These are phyloP conservation scores for Fusarium abutilonis DNA, from an alignment of 2,329 filamentous ascomycete genomes.

Conservation along the genomic window DNA sequence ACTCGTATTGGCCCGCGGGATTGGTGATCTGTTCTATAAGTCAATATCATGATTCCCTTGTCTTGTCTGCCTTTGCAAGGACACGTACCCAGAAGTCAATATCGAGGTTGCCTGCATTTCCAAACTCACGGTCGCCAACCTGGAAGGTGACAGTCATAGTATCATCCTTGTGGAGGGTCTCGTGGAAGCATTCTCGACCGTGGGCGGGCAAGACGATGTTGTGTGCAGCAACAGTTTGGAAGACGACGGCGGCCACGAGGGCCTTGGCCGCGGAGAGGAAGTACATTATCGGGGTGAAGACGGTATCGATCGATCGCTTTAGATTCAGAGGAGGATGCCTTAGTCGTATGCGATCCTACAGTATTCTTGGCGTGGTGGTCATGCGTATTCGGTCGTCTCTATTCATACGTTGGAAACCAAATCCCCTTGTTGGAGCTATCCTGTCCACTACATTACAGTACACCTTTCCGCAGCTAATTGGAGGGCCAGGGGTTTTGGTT, in stretches of 20 bases:
- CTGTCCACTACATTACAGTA: slow-evolving; percentile 42
- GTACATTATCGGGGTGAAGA: slow-evolving; percentile 41
- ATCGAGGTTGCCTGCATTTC: slow-evolving; percentile 91
- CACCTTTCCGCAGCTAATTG: slow-evolving; percentile 45
- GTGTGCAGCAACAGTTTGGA: slow-evolving; percentile 77
- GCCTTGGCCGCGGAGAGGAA: slow-evolving; percentile 54
- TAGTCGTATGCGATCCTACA: slow-evolving; percentile 26
- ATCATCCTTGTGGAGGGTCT: slow-evolving; percentile 90
- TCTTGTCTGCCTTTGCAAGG: background rate
- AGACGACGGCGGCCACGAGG: slow-evolving; percentile 54
- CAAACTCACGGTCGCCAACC: slow-evolving; percentile 96
- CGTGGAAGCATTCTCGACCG: slow-evolving; percentile 97
- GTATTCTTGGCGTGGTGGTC: slow-evolving; percentile 4
- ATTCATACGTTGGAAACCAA: slow-evolving; percentile 2
- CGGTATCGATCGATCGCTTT: slow-evolving; percentile 14
- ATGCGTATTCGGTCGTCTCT: slow-evolving; percentile 17
- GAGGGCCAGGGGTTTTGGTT: slow-evolving; percentile 15
- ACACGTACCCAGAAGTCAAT: slow-evolving; percentile 94
- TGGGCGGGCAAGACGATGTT: slow-evolving; percentile 96
- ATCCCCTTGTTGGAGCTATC: slow-evolving; percentile 30
- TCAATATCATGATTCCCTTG: slow-evolving; percentile 29
- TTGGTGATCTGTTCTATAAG: slow-evolving; percentile 72
- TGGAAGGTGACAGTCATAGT: slow-evolving; percentile 99
- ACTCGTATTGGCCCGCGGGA: slow-evolving; percentile 77
- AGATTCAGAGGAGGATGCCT: slow-evolving; percentile 28